These are phyloP conservation scores for Aureobasidium sp. DNA, from an alignment of 2,329 filamentous ascomycete species.

Conservation along the genomic window DNA sequence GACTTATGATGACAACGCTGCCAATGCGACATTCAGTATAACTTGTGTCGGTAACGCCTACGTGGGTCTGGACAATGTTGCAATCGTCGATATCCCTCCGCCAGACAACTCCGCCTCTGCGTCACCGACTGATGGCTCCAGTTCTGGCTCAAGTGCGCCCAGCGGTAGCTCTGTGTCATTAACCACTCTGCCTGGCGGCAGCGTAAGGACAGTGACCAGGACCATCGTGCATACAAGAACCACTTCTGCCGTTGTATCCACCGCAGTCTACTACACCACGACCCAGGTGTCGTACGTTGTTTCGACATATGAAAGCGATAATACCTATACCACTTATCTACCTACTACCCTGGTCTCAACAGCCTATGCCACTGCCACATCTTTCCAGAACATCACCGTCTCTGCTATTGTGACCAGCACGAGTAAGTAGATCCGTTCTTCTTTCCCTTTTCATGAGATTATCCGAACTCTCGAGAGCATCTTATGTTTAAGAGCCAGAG, in stretches of 20 bases:
- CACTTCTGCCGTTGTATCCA: not conserved
- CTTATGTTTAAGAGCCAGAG: not conserved
- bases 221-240: not conserved
- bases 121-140: not conserved
- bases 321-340: not conserved
- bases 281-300: conserved; percentile 1
- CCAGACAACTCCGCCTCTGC: not conserved
- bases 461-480: too few species aligned
- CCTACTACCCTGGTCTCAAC: not conserved
- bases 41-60: conserved; percentile 5
- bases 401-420: conserved; percentile 5
- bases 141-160: not conserved
- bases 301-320: not conserved
- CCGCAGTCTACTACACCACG: conserved; percentile 1
- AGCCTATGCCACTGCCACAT: not conserved
- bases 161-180: not conserved
- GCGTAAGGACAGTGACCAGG: not conserved
- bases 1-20: not conserved
- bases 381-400: not conserved
- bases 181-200: not conserved
- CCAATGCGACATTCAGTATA: not conserved
- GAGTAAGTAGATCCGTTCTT: not conserved
- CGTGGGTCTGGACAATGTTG: conserved; percentile 4
- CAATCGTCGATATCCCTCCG: conserved; percentile 3
- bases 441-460: too few species aligned